Percentiles rank a stretch among this genome's conserved stretches.
These are phyloP conservation scores for Papiliotrema laurentii DNA, from an alignment of 1,284 basidiomycete genomes.

Conservation along the genomic window DNA sequence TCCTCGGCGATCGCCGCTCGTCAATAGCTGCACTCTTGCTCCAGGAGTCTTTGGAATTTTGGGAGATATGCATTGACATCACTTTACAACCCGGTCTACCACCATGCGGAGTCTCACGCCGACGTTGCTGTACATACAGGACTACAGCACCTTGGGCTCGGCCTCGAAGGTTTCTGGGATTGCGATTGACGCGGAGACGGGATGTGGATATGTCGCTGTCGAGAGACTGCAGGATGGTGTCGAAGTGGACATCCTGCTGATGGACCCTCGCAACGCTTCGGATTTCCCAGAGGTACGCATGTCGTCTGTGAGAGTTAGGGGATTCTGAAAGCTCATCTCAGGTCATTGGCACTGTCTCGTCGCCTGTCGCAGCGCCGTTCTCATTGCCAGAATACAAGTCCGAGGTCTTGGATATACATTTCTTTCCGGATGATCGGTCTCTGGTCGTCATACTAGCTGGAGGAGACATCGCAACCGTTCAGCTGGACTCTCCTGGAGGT, in stretches of 20 bases:
- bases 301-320: too few relatives aligned
- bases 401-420: constrained; percentile 60
- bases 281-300: constrained; percentile 7
- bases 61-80: not conserved
- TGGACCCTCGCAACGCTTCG: constrained; percentile 27
- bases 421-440: constrained; percentile 62
- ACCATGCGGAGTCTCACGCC: constrained; percentile 29
- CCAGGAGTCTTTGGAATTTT: not conserved
- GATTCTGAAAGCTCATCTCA: constrained; percentile 13
- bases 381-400: constrained; percentile 25
- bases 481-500: constrained; percentile 52
- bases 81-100: not conserved
- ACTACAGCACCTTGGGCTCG: constrained; percentile 3
- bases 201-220: constrained; percentile 56
- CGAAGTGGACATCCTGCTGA: constrained; percentile 60
- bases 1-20: constrained; percentile 1
- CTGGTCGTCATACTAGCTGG: constrained; percentile 63
- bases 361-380: constrained; percentile 34
- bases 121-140: constrained; percentile 14
- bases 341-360: constrained; percentile 30
- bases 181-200: constrained; percentile 62
- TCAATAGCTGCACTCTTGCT: not conserved
- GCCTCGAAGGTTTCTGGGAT: constrained; percentile 1
- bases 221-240: constrained; percentile 54
- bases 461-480: constrained; percentile 71